Base-by-base conservation (phyloP, 2,329 filamentous ascomycete genomes). In the Fusarium cyanostomum region DNA sequence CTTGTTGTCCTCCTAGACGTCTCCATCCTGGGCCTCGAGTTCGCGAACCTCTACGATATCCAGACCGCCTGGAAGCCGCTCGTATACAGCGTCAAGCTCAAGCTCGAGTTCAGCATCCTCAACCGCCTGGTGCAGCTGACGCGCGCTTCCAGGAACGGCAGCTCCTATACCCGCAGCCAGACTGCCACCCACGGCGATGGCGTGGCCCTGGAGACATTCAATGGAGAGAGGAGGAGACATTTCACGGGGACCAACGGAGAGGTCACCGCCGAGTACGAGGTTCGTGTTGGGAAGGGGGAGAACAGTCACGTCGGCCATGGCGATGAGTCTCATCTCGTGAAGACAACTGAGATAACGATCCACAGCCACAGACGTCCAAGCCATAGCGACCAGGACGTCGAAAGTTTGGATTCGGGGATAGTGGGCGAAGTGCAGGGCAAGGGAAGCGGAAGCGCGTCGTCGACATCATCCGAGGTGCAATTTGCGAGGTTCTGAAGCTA, bases 1-100 rank as follows among this genome's bases (percentile, higher is more conserved):
- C 43, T 77, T 3, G 77, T 81, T 43, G 72, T 82, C 7, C 24
- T 76, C 0, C 74, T 82, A 56, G 80, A 82, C 46, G 38, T 69
- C 0, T 59, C 68, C 5, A 71, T 71, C 7, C 59, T 71, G 0
- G 64, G 45, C 8, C 12, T 83, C 78, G 68, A 63, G 10, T 71
- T 81, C 18, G 73, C 82, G 44, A 81, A 81, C 54, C 64, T 68
- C 0, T 71, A 62, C 49, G 75, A 67, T 4, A 52, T 71, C 1
- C 65, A 69, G 26, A 70, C 66, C 2, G 63, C 59, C 1, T 71
- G 56, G 59, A 71, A 68, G 52, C 66, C 30, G 21, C 53, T 67
- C n/a, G 72, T 73, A 2, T 77, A 78, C 44, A 75, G 73, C 52
- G 60, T 76, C 45, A 78, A 78, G 59, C 64, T 78, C 30, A 78